These are phyloP conservation scores for Hydnomerulius pinastri DNA, from an alignment of 768 basidiomycete genomes.

Conservation along the genomic window DNA sequence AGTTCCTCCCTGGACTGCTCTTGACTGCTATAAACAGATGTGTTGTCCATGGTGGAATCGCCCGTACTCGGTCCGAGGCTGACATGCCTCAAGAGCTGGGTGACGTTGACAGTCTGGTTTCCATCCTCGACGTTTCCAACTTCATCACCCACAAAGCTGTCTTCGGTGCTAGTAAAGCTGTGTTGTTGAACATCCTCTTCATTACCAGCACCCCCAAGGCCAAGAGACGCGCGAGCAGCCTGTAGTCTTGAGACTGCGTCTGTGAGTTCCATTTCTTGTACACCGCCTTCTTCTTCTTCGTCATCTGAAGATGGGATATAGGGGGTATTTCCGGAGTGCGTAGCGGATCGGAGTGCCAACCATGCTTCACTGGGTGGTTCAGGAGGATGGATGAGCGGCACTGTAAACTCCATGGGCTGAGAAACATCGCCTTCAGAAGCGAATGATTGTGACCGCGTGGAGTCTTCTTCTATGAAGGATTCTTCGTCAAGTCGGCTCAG, in stretches of 20 bases:
- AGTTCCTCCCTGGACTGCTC: constrained; percentile 25
- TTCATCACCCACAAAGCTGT: constrained; percentile 47
- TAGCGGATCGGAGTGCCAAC: constrained; percentile 70
- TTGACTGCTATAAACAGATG: constrained; percentile 49
- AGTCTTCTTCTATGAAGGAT: constrained; percentile 31
- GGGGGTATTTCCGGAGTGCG: constrained; percentile 66
- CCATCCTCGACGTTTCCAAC: constrained; percentile 31
- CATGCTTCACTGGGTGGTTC: constrained; percentile 56
- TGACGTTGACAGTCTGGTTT: constrained; percentile 71
- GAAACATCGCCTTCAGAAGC: constrained; percentile 43
- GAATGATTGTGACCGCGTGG: constrained; percentile 32
- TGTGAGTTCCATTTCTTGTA: constrained; percentile 52
- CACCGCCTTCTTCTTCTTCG: constrained; percentile 39
- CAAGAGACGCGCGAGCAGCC: constrained; percentile 54
- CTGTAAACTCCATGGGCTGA: constrained; percentile 71
- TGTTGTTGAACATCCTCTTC: constrained; percentile 22
- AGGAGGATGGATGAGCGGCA: constrained; percentile 64
- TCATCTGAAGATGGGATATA: constrained; percentile 57
- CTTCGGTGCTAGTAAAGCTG: constrained; percentile 45
- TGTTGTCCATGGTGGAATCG: constrained; percentile 59
- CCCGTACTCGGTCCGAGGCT: constrained; percentile 41
- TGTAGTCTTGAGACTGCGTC: constrained; percentile 56
- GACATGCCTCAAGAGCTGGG: constrained; percentile 46
- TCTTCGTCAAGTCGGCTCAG: constrained; percentile 22
- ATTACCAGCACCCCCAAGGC: constrained; percentile 26